Evolutionary conservation across 495 filamentous ascomycete genomes (phyloP), one percentile per base, ranked within the genome.

Genomic region (Cairneyella variabilis): DNA sequence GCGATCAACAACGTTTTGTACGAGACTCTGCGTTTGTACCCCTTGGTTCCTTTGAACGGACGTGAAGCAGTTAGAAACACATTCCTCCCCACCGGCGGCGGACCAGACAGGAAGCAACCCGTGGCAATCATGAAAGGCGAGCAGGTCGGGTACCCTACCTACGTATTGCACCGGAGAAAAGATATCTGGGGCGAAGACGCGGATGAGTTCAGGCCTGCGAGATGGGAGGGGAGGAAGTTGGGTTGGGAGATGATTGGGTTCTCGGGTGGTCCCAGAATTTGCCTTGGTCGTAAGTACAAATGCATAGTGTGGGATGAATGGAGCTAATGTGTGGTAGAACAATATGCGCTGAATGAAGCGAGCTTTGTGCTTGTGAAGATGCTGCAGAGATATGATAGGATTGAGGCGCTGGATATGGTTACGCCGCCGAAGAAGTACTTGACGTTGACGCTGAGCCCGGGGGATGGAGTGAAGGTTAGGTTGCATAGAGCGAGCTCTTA

Each of bases 331-430:
- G 23, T 22, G 21, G 3, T 22, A 54, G 51, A 86, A 82, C 74
- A 82, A 79, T 86, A 72, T 51, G 89, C 89, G 10, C 76, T 93
- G 20, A 89, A 88, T 3, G 88, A 91, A 73, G 86, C 85, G 32
- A 77, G 73, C 11, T 92, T 89, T 60, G 83, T 84, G 2, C 71
- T 89, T 3, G 83, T 83, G 5, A 70, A 81, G 28, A 64, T 93
- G 17, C 73, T 91, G 66, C 89, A 91, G 69, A 71, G 73, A 30
- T 92, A 83, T 61, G 79, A 83, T 47, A 62, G 68, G 18, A 67
- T 86, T 28, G 74, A 78, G 43, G 67, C 68, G 65, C 56, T 76
- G 20, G 54, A 62, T 64, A 50, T 49, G 44, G 27, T 23, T 9
- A 45, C 28, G 4, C 43, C 48, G 26, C n/a, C 57, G 6, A 48